Evolutionary conservation across 352 stramenopile genomes (phyloP), one percentile per base, ranked within the genome.

Genomic region (Globisporangium emineosum): DNA sequence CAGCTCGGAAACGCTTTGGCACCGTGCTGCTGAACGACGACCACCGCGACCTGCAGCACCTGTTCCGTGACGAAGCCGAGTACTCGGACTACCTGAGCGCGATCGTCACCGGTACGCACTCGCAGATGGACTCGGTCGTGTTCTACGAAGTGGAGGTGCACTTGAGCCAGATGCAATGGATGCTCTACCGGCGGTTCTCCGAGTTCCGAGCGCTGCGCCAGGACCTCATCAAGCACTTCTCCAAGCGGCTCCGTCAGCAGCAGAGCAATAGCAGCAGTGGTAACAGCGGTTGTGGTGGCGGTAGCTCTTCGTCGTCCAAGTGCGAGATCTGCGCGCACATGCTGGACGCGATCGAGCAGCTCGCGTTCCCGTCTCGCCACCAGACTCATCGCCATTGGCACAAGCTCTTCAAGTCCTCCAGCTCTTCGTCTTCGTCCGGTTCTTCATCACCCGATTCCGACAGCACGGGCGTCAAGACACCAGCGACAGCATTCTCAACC

Each of bases 51-150:
- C 69, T 90, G 2, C 70, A 72, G 12, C 62, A 72, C 17, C 61
- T 90, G 10, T 88, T 91, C 57, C 81, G 79, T 2, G 81, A 91
- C 42, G 79, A 92, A 59, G 82, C 84, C 25, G 84, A 93, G 67
- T 93, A 93, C 68, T 93, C 84, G 35, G 84, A 93, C 60, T 91
- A 93, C 70, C 62, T 93, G 53, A 71, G 68, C 7, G 76, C 77
- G 32, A 47, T 65, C 8, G 42, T 89, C 45, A 87, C 76, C 0
- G 71, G 77, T 4, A 59, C 76, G 5, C 83, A 90, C 60, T 57
- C 72, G 13, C 71, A 89, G 49, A 66, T 76, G 29, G 76, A 91
- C 51, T 69, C 73, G 12, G 75, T 90, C 19, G 77, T 91, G 13
- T 88, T 81, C 47, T 93, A 93, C 45, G 69, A 84, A 35, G n/a